phyloP scores from a whole-genome alignment of 805 yeast species.

The Hanseniaspora thailandica region DNA sequence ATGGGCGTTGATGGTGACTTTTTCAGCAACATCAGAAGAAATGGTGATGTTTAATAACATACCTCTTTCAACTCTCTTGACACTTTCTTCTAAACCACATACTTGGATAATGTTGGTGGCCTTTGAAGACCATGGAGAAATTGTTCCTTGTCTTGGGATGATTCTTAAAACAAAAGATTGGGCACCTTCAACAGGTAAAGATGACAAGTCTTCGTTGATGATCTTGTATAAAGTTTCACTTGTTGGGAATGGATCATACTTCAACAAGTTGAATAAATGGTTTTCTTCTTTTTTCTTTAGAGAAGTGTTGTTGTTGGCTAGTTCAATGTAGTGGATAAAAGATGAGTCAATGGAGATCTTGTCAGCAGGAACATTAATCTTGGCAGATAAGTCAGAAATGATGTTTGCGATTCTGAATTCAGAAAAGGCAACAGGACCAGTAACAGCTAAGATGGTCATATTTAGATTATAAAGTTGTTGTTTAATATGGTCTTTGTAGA shows the following conservation, averaged over 20 bases:
- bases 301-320: constrained; percentile 26
- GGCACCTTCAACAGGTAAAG: constrained; percentile 18
- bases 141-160: constrained; percentile 88
- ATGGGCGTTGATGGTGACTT: constrained; percentile 44
- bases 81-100: constrained; percentile 61
- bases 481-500: neutral
- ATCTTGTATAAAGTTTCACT: constrained; percentile 26
- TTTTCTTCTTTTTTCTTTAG: constrained; percentile 34
- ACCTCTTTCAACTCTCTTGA: constrained; percentile 89
- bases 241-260: constrained; percentile 45
- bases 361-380: constrained; percentile 48
- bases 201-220: constrained; percentile 21
- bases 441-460: constrained; percentile 43
- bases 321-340: constrained; percentile 70
- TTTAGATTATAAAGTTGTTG: neutral
- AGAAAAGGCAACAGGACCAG: constrained; percentile 88
- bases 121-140: constrained; percentile 98
- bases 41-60: constrained; percentile 59
- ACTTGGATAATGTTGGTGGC: constrained; percentile 90
- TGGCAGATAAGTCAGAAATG: constrained; percentile 60
- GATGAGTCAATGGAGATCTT: constrained; percentile 63
- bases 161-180: constrained; percentile 44
- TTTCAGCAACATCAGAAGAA: constrained; percentile 60
- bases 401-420: constrained; percentile 62
- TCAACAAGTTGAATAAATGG: constrained; percentile 50